These are phyloP conservation scores for Neodidymelliopsis sp. DNA, from an alignment of 2,329 filamentous ascomycete genomes.

Conservation along the genomic window DNA sequence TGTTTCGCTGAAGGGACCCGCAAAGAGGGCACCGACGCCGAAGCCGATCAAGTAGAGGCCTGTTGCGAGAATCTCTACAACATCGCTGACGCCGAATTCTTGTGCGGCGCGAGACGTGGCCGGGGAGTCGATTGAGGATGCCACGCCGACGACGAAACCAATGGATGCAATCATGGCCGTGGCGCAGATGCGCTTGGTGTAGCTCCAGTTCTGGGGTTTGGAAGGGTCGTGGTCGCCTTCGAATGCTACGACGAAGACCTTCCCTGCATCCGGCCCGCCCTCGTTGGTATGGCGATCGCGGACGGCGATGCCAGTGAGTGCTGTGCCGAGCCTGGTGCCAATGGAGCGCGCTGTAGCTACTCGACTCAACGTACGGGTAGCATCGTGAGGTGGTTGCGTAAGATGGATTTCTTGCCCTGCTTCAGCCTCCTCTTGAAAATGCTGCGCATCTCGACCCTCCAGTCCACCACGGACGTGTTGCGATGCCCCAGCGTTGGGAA, in stretches of 20 bases:
- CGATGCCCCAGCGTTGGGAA: neutral
- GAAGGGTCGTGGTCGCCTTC: slow-evolving; percentile 46
- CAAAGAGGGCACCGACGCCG: slow-evolving; percentile 50
- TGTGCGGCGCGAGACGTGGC: slow-evolving; percentile 59
- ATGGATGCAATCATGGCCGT: slow-evolving; percentile 50
- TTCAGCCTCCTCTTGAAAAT: slow-evolving; percentile 2
- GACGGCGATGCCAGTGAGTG: slow-evolving; percentile 49
- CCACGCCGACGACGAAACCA: slow-evolving; percentile 59
- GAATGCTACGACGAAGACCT: slow-evolving; percentile 51
- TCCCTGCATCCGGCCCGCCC: slow-evolving; percentile 39
- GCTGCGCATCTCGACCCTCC: slow-evolving; percentile 1
- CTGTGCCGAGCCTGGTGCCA: slow-evolving; percentile 42
- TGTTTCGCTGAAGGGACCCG: slow-evolving; percentile 59
- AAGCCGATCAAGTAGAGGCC: slow-evolving; percentile 58
- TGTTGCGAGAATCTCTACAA: slow-evolving; percentile 57
- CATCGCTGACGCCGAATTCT: slow-evolving; percentile 54
- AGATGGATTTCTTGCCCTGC: neutral
- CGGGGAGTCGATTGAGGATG: slow-evolving; percentile 62
- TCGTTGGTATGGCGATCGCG: slow-evolving; percentile 46
- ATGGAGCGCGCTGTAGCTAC: slow-evolving; percentile 37
- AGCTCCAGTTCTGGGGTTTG: slow-evolving; percentile 50
- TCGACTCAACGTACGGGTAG: neutral
- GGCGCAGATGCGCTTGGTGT: slow-evolving; percentile 36
- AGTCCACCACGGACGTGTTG: neutral
- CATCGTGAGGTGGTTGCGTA: slow-evolving; percentile 1